phyloP scores from a whole-genome alignment of 352 stramenopile genomes.

The Globisporangium nagaii region DNA sequence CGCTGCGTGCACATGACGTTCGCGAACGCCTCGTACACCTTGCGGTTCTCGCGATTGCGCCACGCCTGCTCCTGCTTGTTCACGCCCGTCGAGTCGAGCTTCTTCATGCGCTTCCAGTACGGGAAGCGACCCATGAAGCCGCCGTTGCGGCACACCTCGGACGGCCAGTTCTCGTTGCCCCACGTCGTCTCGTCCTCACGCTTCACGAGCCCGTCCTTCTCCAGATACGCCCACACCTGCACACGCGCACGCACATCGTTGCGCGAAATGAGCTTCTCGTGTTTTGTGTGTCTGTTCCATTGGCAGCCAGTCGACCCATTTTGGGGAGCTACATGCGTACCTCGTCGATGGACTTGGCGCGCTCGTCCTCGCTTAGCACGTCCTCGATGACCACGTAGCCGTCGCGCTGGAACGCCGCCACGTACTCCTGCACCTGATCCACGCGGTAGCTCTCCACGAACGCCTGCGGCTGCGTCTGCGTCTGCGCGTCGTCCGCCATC shows the following conservation, averaged over 20 bases:
- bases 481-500: conserved; percentile 2
- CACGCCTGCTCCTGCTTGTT: conserved; percentile 38
- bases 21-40: conserved; percentile 27
- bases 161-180: conserved; percentile 43
- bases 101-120: conserved; percentile 56
- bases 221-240: conserved; percentile 35
- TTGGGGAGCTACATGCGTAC: conserved; percentile 4
- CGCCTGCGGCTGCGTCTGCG: neutral
- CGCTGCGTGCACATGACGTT: conserved; percentile 25
- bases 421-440: conserved; percentile 28
- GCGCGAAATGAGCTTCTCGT: neutral
- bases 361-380: conserved; percentile 26
- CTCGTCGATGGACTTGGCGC: conserved; percentile 29
- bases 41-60: conserved; percentile 37
- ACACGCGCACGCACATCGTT: neutral
- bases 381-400: conserved; percentile 42
- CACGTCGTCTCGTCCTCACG: conserved; percentile 32
- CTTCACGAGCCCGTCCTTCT: conserved; percentile 35
- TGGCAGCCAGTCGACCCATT: too few species aligned
- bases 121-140: conserved; percentile 44
- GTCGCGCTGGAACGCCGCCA: conserved; percentile 31
- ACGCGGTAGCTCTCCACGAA: conserved; percentile 14
- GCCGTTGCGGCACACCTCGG: conserved; percentile 37
- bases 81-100: conserved; percentile 33
- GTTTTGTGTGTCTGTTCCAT: neutral